Conservation (phyloP, 441 rosid species). For the Populus hybrid region DNA sequence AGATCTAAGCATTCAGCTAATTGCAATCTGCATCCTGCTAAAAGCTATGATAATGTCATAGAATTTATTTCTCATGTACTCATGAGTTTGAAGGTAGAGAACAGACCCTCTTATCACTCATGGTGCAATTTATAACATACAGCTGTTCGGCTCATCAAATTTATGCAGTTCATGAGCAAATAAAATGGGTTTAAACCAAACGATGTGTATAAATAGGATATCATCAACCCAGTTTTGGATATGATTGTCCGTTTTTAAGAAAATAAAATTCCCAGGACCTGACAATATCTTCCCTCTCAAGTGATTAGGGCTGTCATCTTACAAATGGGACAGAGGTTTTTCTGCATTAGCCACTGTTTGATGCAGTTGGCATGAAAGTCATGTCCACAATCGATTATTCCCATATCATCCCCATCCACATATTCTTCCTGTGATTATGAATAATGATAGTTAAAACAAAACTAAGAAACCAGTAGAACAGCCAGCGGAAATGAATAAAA, state of each 20-base stretch:
- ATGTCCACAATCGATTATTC: slow-evolving; percentile 80
- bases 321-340: slow-evolving; percentile 85
- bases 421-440: slow-evolving; percentile 62
- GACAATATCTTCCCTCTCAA: slow-evolving; percentile 14
- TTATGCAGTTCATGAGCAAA: slow-evolving; percentile 19
- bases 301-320: slow-evolving; percentile 64
- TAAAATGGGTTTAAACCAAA: slow-evolving; percentile 8
- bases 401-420: slow-evolving; percentile 60
- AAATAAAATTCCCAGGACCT: slow-evolving; percentile 4
- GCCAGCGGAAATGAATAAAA: not conserved
- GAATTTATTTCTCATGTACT: slow-evolving; percentile 16
- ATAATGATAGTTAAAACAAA: slow-evolving; percentile 4
- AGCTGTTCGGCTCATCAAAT: slow-evolving; percentile 10
- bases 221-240: slow-evolving; percentile 22
- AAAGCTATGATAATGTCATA: slow-evolving; percentile 4
- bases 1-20: not conserved
- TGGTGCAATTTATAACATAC: slow-evolving; percentile 21
- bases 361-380: slow-evolving; percentile 73
- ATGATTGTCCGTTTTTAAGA: slow-evolving; percentile 8
- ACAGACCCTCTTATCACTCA: slow-evolving; percentile 18
- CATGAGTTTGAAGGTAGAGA: not conserved
- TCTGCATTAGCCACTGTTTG: slow-evolving; percentile 79
- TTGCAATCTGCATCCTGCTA: not conserved
- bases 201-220: slow-evolving; percentile 4
- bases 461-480: not conserved